These are phyloP conservation scores for Zelopaecilomyces penicillatus DNA, from an alignment of 2,329 filamentous ascomycete species.

Conservation along the genomic window DNA sequence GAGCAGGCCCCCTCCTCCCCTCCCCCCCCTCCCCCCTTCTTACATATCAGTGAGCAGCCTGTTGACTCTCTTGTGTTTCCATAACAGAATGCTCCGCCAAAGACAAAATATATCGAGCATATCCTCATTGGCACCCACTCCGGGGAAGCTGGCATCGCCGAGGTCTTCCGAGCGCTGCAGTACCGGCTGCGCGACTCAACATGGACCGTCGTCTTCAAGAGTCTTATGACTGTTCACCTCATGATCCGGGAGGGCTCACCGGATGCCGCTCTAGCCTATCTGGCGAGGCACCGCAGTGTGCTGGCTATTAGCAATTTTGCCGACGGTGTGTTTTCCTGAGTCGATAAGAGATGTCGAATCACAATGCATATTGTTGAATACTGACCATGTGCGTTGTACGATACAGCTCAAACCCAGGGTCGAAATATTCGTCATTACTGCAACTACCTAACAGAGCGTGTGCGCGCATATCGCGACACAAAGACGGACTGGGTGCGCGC, in stretches of 20 bases:
- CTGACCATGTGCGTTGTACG: neutral
- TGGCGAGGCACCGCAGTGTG: constrained; percentile 73
- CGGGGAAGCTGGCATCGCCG: constrained; percentile 87
- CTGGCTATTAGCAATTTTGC: constrained; percentile 86
- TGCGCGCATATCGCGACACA: constrained; percentile 73
- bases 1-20: neutral
- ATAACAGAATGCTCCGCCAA: constrained; percentile 77
- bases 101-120: constrained; percentile 98
- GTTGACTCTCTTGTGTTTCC: constrained; percentile 2
- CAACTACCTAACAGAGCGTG: constrained; percentile 75
- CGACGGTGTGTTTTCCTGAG: constrained; percentile 58
- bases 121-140: constrained; percentile 92
- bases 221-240: constrained; percentile 86
- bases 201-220: constrained; percentile 99
- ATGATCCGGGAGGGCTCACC: constrained; percentile 95
- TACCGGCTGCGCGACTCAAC: constrained; percentile 86
- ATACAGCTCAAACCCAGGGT: constrained; percentile 80
- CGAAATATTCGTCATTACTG: constrained; percentile 90
- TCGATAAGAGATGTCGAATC: neutral
- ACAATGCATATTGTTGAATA: neutral
- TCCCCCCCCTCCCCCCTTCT: neutral
- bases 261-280: constrained; percentile 77
- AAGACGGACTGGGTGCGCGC: constrained; percentile 83
- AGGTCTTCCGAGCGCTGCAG: constrained; percentile 89
- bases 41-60: constrained; percentile 1